Percentiles rank a stretch among this genome's conserved stretches.
phyloP scores from a whole-genome alignment of 371 early-diverging fungal genomes.

The Mucor plumbeus region DNA sequence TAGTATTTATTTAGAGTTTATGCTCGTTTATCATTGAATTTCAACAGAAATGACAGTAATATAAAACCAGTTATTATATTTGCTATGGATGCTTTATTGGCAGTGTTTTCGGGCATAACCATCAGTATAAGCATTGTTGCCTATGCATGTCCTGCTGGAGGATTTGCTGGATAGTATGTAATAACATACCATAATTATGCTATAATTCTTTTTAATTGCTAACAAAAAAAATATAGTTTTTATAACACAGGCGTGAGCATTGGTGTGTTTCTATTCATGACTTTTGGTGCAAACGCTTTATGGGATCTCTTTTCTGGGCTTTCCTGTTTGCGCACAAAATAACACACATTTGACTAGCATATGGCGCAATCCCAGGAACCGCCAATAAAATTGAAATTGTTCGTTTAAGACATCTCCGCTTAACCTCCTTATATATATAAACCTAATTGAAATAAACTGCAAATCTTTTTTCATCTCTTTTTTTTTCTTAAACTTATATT shows the following conservation, averaged over 20 bases:
- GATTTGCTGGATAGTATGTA: conserved; percentile 34
- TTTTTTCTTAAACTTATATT: conserved; percentile 1
- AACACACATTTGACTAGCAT: conserved; percentile 20
- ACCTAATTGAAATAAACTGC: not conserved
- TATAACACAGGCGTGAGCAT: conserved; percentile 37
- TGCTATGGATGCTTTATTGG: conserved; percentile 26
- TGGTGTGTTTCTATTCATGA: conserved; percentile 25
- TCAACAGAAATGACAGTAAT: conserved; percentile 26
- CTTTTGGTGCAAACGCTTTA: conserved; percentile 17
- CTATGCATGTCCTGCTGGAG: conserved; percentile 35
- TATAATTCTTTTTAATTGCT: not conserved
- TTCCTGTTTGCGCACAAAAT: conserved; percentile 21
- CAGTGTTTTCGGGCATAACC: conserved; percentile 34
- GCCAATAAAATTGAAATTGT: conserved; percentile 20
- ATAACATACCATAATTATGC: not conserved
- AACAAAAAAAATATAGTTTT: conserved; percentile 21
- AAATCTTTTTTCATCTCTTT: not conserved
- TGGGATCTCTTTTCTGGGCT: conserved; percentile 16
- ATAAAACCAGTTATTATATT: conserved; percentile 30
- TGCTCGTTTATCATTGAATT: conserved; percentile 31
- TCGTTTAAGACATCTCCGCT: conserved; percentile 17
- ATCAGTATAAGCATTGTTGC: conserved; percentile 28
- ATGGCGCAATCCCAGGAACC: conserved; percentile 36
- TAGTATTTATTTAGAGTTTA: conserved; percentile 33
- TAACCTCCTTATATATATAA: not conserved